Conservation (phyloP, 441 rosid genomes). For the Croton setiger region DNA sequence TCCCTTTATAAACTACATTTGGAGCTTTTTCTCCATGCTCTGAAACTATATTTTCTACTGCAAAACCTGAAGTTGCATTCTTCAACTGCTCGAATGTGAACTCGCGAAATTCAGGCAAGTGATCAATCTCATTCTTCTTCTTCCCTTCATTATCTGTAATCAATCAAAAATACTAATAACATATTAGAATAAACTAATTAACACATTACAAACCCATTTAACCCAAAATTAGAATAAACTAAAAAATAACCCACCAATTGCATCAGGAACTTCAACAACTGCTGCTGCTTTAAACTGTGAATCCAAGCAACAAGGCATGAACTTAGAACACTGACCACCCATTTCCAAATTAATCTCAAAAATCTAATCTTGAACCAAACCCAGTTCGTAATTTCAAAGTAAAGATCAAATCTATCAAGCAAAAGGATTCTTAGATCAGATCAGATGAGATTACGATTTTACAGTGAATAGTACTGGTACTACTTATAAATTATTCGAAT, state of each 20-base stretch:
- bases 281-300: slow-evolving; percentile 55
- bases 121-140: slow-evolving; percentile 44
- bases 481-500: neutral
- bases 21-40: slow-evolving; percentile 59
- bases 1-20: slow-evolving; percentile 47
- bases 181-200: no score
- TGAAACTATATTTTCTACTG: slow-evolving; percentile 44
- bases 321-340: slow-evolving; percentile 73
- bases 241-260: slow-evolving; percentile 42
- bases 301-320: slow-evolving; percentile 63
- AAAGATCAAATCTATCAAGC: no score
- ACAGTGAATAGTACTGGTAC: neutral
- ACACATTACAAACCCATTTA: neutral
- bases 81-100: slow-evolving; percentile 66
- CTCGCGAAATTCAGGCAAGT: slow-evolving; percentile 68
- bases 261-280: slow-evolving; percentile 51
- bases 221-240: neutral
- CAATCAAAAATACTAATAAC: no score
- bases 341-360: slow-evolving; percentile 28
- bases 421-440: no score
- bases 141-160: slow-evolving; percentile 55
- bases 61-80: slow-evolving; percentile 47
- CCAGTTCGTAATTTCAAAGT: neutral
- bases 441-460: neutral
- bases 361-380: neutral